Base-by-base conservation (phyloP, 2,329 filamentous ascomycete genomes). In the Nothomitra cinnamomea region DNA sequence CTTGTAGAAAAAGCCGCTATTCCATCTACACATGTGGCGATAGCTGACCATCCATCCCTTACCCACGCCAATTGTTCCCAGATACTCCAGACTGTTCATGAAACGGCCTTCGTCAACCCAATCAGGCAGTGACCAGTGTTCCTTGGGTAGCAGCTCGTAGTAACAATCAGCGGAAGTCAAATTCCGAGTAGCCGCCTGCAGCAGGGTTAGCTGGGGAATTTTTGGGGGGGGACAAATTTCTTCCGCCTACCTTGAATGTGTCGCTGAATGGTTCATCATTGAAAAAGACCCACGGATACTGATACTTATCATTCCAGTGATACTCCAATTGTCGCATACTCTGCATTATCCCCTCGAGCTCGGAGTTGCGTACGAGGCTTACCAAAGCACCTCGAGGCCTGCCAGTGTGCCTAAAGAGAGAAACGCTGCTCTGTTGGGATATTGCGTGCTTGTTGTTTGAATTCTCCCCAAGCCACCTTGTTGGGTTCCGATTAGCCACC, bases 11-110 rank as follows among this genome's bases (percentile, higher is more conserved):
- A 66, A 66, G 2, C 66, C 65, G 38, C 63, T 65, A 53, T 68
- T 66, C 61, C 65, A 69, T 0, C 67, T 62, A 53, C 66, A 67
- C 66, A 69, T 69, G 58, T 67, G 62, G 42, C 64, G 65, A 57
- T 69, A 69, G 58, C 58, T 62, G 42, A 65, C 57, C 56, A 66
- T 59, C 57, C 60, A 62, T 15, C 62, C 64, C 57, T 66, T 66
- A 28, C 64, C 64, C 13, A 66, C 64, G 21, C 63, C 62, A 42
- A 65, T 61, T 4, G 60, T 59, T 25, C 62, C 64, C 7, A 66
- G 58, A 47, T 66, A 66, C 54, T 65, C 62, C 22, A 66, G 58
- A 32, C 60, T 62, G 38, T 65, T 61, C 60, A 62, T 60, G 57
- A 64, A 65, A 15, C 59, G 57, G 1, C 57, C 57, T 47, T 61